phyloP scores from a whole-genome alignment of 495 filamentous ascomycete species.

The Parathielavia hyrcaniae region DNA sequence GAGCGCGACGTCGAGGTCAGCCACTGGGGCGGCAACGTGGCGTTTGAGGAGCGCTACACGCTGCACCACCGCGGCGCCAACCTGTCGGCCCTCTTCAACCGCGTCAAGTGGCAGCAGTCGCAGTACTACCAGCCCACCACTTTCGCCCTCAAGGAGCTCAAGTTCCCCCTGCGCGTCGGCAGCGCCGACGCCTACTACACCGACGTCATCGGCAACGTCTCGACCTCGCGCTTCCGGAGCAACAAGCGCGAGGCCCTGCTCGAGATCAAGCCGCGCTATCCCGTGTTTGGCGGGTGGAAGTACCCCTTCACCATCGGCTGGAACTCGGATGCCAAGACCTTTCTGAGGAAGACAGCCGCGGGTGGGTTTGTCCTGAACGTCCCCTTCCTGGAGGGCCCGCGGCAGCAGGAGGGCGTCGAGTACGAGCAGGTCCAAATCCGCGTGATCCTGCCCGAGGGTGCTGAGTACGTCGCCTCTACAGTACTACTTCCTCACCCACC shows the following conservation, averaged over 20 bases:
- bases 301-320: constrained; percentile 93
- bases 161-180: constrained; percentile 69
- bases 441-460: constrained; percentile 84
- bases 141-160: constrained; percentile 74
- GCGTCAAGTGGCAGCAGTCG: constrained; percentile 72
- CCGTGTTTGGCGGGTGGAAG: constrained; percentile 94
- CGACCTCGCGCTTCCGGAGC: constrained; percentile 80
- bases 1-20: constrained; percentile 91
- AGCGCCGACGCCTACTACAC: constrained; percentile 85
- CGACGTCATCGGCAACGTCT: constrained; percentile 95
- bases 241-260: constrained; percentile 71
- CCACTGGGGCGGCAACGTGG: constrained; percentile 96
- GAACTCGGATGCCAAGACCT: constrained; percentile 75
- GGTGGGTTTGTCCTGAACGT: constrained; percentile 81
- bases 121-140: constrained; percentile 70
- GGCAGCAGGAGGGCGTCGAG: constrained; percentile 71
- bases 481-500: background rate
- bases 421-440: constrained; percentile 77
- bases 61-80: constrained; percentile 79
- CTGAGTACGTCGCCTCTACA: constrained; percentile 61
- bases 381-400: constrained; percentile 92
- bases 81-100: constrained; percentile 76
- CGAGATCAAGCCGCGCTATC: constrained; percentile 87
- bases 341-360: constrained; percentile 57
- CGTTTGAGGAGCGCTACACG: constrained; percentile 88